phyloP scores from a whole-genome alignment of 495 filamentous ascomycete genomes.

The Cryomyces minteri region DNA sequence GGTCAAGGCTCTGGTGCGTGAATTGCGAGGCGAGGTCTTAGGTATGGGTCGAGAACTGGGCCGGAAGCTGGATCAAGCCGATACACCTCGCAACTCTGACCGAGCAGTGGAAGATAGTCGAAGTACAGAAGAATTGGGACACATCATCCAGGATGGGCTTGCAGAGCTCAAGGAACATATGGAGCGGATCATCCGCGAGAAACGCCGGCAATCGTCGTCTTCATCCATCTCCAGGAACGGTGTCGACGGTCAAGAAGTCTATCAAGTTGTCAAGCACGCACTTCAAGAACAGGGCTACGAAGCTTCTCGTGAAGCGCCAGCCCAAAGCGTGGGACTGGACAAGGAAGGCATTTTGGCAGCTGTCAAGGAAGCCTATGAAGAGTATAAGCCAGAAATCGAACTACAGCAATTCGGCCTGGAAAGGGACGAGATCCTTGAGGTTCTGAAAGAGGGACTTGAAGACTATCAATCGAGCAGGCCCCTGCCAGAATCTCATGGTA shows the following conservation, averaged over 20 bases:
- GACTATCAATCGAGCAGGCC: conserved; percentile 43
- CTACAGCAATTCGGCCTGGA: conserved; percentile 78
- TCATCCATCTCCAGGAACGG: conserved; percentile 29
- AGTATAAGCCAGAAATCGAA: conserved; percentile 81
- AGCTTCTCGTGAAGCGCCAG: conserved; percentile 1
- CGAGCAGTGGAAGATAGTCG: conserved; percentile 28
- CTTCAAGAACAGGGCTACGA: conserved; percentile 37
- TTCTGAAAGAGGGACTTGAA: conserved; percentile 65
- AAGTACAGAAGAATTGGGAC: conserved; percentile 47
- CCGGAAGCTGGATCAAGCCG: conserved; percentile 56
- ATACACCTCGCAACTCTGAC: conserved; percentile 24
- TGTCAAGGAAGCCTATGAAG: conserved; percentile 75
- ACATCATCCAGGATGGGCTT: conserved; percentile 62
- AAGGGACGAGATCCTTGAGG: conserved; percentile 70
- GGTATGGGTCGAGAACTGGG: conserved; percentile 83
- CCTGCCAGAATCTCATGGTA: conserved; percentile 26
- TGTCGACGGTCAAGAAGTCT: conserved; percentile 62
- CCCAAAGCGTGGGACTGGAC: conserved; percentile 25
- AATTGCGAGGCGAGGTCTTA: conserved; percentile 79
- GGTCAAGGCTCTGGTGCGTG: conserved; percentile 74
- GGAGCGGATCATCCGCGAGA: conserved; percentile 53
- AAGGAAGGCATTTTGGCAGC: conserved; percentile 73
- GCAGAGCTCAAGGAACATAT: conserved; percentile 66
- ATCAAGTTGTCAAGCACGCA: conserved; percentile 59
- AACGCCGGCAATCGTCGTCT: conserved; percentile 43